Evolutionary conservation across 768 basidiomycete species (phyloP).

Genomic region (Asterophora lycoperdoides): DNA sequence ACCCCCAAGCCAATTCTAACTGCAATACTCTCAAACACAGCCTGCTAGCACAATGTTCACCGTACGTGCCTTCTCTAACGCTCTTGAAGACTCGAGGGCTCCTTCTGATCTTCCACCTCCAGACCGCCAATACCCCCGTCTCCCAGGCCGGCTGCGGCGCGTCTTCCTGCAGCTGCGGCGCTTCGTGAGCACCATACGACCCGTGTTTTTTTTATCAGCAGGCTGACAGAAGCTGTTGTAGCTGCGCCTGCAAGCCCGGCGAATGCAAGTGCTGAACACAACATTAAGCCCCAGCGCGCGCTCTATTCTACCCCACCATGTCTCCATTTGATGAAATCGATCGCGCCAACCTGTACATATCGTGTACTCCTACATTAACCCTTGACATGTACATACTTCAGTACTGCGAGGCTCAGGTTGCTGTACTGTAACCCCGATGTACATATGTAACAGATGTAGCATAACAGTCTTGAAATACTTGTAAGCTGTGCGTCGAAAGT

Average conservation of each 20-base stretch:
- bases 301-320: no score
- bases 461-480: background rate
- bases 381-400: no score
- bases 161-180: constrained; percentile 11
- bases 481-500: background rate
- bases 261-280: constrained; percentile 15
- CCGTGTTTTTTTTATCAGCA: background rate
- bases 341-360: no score
- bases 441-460: background rate
- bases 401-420: no score
- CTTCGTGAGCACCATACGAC: constrained; percentile 2
- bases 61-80: background rate
- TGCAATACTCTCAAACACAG: background rate
- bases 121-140: constrained; percentile 7
- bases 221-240: background rate
- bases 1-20: no score
- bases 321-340: no score
- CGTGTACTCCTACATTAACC: no score
- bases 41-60: constrained; percentile 5
- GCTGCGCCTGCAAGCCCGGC: constrained; percentile 14
- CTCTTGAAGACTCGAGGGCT: background rate
- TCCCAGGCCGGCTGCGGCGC: constrained; percentile 10
- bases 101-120: background rate
- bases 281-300: background rate
- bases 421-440: no score